A percentile compares a stretch with the other conserved stretches of the same genome.
phyloP scores from a whole-genome alignment of 805 yeast species.

The Priceomyces fermenticarens region DNA sequence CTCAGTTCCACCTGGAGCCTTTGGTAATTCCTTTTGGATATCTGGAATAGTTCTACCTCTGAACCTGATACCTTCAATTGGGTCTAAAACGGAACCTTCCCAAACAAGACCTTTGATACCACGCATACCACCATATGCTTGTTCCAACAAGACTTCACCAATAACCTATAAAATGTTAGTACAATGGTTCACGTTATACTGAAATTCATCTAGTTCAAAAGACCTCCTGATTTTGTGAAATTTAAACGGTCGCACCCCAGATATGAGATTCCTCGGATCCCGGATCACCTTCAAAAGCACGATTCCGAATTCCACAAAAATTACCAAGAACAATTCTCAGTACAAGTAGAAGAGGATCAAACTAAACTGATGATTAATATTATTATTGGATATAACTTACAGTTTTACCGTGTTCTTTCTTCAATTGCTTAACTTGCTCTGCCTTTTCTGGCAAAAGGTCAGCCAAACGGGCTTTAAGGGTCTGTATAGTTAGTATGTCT shows the following conservation, averaged over 20 bases:
- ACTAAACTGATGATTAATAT: too few relatives aligned
- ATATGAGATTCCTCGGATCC: background rate
- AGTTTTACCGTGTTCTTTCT: conserved; percentile 85
- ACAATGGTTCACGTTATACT: background rate
- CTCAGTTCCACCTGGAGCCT: conserved; percentile 53
- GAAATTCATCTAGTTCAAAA: background rate
- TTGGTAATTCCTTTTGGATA: conserved; percentile 64
- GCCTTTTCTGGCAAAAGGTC: conserved; percentile 88
- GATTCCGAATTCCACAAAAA: too few relatives aligned
- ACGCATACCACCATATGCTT: conserved; percentile 73
- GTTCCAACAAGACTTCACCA: conserved; percentile 45
- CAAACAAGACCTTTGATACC: conserved; percentile 72
- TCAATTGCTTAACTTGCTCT: conserved; percentile 86
- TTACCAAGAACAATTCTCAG: too few relatives aligned
- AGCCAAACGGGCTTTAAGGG: conserved; percentile 92
- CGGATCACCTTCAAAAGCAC: too few relatives aligned
- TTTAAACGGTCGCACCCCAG: background rate
- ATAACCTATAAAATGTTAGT: conserved; percentile 29
- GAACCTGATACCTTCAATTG: conserved; percentile 73
- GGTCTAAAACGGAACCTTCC: conserved; percentile 78
- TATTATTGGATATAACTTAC: conserved; percentile 34
- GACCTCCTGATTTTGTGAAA: background rate
- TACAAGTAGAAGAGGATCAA: too few relatives aligned
- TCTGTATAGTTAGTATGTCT: conserved; percentile 28
- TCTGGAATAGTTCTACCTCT: conserved; percentile 75